These are phyloP conservation scores for Sarocladium kiliense DNA, from an alignment of 2,329 filamentous ascomycete species.

Conservation along the genomic window DNA sequence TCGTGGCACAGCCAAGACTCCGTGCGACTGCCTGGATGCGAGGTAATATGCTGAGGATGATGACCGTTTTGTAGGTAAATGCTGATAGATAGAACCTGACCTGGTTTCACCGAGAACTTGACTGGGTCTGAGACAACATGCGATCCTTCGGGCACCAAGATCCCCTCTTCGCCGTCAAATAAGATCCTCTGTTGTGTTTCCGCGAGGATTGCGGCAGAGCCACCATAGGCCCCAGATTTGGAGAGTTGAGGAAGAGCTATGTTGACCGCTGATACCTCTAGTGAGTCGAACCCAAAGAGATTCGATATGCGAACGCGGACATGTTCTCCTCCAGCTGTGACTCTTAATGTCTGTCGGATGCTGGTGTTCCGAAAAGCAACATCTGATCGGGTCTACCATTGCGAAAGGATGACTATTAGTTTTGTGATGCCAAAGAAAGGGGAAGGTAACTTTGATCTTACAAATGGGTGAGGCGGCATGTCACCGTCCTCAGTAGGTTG, in stretches of 20 bases:
- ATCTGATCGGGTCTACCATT: constrained; percentile 41
- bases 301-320: constrained; percentile 58
- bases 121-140: constrained; percentile 56
- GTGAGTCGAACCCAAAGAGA: constrained; percentile 50
- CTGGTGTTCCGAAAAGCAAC: constrained; percentile 53
- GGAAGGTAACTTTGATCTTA: too few relatives aligned
- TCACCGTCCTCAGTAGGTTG: constrained; percentile 56
- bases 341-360: constrained; percentile 55
- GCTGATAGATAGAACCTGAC: constrained; percentile 46
- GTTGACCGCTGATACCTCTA: constrained; percentile 51
- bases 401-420: too few relatives aligned
- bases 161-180: constrained; percentile 46
- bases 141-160: constrained; percentile 48
- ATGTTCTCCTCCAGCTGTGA: constrained; percentile 45
- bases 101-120: constrained; percentile 40
- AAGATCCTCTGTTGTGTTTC: constrained; percentile 44
- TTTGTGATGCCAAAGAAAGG: too few relatives aligned
- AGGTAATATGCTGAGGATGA: constrained; percentile 47
- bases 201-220: constrained; percentile 42
- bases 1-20: constrained; percentile 49
- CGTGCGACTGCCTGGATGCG: constrained; percentile 56
- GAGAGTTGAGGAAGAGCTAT: constrained; percentile 41
- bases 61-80: constrained; percentile 53
- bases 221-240: constrained; percentile 40
- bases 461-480: constrained; percentile 51